A percentile compares a stretch with the other conserved stretches of the same genome.
phyloP scores from a whole-genome alignment of 441 rosid genomes.

The Gossypium davidsonii region DNA sequence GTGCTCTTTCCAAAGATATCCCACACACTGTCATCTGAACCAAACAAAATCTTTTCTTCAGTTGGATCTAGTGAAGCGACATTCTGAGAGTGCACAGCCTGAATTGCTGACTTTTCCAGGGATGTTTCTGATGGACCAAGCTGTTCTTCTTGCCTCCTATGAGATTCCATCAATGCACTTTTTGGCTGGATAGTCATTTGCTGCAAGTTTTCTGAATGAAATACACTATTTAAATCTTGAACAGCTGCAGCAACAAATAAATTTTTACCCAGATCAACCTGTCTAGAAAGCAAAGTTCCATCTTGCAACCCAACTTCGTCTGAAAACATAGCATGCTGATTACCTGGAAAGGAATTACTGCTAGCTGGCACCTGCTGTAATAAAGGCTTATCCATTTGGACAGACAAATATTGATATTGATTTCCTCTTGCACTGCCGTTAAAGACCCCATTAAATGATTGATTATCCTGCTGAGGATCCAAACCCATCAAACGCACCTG shows the following conservation, averaged over 20 bases:
- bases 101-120: slow-evolving; percentile 34
- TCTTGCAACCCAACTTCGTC: slow-evolving; percentile 40
- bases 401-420: slow-evolving; percentile 36
- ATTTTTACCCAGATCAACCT: slow-evolving; percentile 37
- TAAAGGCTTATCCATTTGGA: slow-evolving; percentile 43
- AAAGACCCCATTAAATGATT: slow-evolving; percentile 63
- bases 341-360: slow-evolving; percentile 43
- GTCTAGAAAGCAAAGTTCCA: slow-evolving; percentile 39
- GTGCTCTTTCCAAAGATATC: slow-evolving; percentile 56
- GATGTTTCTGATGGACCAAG: slow-evolving; percentile 37
- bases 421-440: slow-evolving; percentile 39
- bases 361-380: slow-evolving; percentile 39
- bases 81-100: slow-evolving; percentile 38
- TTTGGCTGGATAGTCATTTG: slow-evolving; percentile 38
- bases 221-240: slow-evolving; percentile 35
- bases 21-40: slow-evolving; percentile 82
- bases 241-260: slow-evolving; percentile 33
- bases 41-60: slow-evolving; percentile 85
- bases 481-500: slow-evolving; percentile 43
- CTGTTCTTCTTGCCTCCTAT: slow-evolving; percentile 37
- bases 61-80: slow-evolving; percentile 77
- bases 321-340: slow-evolving; percentile 37
- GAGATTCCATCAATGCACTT: slow-evolving; percentile 32
- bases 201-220: slow-evolving; percentile 41
- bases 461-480: slow-evolving; percentile 58